phyloP scores from a whole-genome alignment of 2,329 filamentous ascomycete species.

The Colletotrichum filicis region DNA sequence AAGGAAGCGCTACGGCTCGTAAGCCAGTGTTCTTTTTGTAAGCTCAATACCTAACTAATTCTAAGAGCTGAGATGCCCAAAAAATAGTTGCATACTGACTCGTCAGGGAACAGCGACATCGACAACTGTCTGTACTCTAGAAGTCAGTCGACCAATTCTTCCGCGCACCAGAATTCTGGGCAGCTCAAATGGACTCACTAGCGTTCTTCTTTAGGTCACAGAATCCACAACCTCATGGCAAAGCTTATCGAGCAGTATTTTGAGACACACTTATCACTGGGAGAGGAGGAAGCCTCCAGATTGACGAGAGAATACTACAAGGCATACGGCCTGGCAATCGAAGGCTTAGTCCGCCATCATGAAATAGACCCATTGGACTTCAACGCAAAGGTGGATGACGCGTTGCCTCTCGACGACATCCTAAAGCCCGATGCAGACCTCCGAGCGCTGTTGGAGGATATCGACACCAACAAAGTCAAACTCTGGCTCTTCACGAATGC shows the following conservation, averaged over 20 bases:
- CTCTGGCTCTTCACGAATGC: slow-evolving; percentile 99
- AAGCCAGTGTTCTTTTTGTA: slow-evolving; percentile 59
- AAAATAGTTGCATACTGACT: background rate
- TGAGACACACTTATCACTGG: slow-evolving; percentile 77
- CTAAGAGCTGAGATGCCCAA: background rate
- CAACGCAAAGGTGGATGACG: slow-evolving; percentile 94
- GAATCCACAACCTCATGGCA: slow-evolving; percentile 90
- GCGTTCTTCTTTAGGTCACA: slow-evolving; percentile 62
- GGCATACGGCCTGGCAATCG: slow-evolving; percentile 94
- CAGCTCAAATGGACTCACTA: background rate
- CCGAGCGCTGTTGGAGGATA: slow-evolving; percentile 79
- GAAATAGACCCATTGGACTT: slow-evolving; percentile 95
- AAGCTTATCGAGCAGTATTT: slow-evolving; percentile 78
- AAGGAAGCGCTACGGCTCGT: slow-evolving; percentile 41
- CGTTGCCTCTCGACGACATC: slow-evolving; percentile 87
- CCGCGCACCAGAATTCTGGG: too few species aligned
- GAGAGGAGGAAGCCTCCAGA: slow-evolving; percentile 79
- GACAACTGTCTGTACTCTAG: slow-evolving; percentile 97
- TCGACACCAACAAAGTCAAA: slow-evolving; percentile 85
- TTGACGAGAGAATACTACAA: slow-evolving; percentile 94
- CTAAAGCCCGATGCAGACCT: slow-evolving; percentile 83
- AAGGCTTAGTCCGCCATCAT: slow-evolving; percentile 93
- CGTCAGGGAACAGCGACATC: slow-evolving; percentile 79
- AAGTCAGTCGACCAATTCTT: slow-evolving; percentile 63
- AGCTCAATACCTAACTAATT: slow-evolving; percentile 14